Evolutionary conservation across 2,329 filamentous ascomycete genomes (phyloP).

Genomic region (Phialocephala sp.): DNA sequence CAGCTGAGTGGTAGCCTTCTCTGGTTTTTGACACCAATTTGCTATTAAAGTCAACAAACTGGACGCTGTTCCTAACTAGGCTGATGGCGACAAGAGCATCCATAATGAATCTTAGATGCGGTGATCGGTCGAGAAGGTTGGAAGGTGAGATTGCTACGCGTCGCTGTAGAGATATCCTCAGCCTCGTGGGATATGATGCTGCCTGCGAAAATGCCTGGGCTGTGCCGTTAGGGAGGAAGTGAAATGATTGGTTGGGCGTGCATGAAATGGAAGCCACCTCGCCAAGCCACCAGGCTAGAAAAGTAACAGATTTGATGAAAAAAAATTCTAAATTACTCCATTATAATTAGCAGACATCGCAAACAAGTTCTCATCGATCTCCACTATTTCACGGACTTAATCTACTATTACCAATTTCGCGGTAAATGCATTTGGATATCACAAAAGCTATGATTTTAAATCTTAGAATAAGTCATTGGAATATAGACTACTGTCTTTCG

Average conservation of each 20-base stretch:
- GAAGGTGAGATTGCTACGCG: not conserved
- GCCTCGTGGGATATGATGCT: not conserved
- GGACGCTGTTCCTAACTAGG: slow-evolving; percentile 22
- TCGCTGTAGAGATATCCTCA: not conserved
- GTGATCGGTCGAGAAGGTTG: not conserved
- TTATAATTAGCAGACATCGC: no score
- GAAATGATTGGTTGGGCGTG: not conserved
- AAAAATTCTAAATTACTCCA: no score
- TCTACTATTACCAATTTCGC: no score
- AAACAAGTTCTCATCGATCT: no score
- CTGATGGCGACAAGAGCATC: slow-evolving; percentile 20
- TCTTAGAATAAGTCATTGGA: no score
- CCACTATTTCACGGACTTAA: no score
- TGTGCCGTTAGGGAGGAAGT: not conserved
- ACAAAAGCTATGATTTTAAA: no score
- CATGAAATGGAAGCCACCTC: not conserved
- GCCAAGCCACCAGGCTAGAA: not conserved
- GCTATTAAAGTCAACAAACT: slow-evolving; percentile 29
- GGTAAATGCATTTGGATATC: no score
- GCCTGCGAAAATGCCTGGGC: not conserved
- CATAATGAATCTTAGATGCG: not conserved
- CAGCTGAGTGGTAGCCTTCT: slow-evolving; percentile 21
- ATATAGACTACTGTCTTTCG: no score
- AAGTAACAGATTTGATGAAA: no score
- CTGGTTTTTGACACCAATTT: slow-evolving; percentile 20